These are phyloP conservation scores for Acacia concinna DNA, from an alignment of 331 rosid species.

Conservation along the genomic window DNA sequence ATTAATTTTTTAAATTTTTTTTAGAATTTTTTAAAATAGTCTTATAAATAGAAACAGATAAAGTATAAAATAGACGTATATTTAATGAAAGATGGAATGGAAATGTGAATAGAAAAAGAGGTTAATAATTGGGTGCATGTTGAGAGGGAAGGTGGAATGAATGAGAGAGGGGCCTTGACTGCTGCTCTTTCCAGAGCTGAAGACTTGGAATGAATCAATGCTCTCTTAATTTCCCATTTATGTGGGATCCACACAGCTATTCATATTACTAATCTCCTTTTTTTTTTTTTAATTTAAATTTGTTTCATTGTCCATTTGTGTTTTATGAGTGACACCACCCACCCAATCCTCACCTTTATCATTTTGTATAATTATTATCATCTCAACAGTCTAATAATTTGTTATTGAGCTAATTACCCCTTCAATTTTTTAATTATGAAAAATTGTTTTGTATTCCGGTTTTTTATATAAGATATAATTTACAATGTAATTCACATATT, in stretches of 20 bases:
- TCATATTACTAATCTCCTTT: not conserved
- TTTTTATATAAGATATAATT: too few relatives aligned
- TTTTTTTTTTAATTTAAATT: slow-evolving; percentile 19
- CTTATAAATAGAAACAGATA: too few relatives aligned
- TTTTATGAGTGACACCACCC: not conserved
- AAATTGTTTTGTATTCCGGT: not conserved
- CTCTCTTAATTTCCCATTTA: slow-evolving; percentile 27
- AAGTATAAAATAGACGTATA: not conserved
- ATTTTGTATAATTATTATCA: not conserved
- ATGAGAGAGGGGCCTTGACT: slow-evolving; percentile 52
- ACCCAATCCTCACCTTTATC: slow-evolving; percentile 9
- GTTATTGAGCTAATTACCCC: not conserved
- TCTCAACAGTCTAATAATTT: not conserved
- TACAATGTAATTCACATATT: too few relatives aligned
- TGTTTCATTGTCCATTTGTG: slow-evolving; percentile 16
- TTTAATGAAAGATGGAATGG: not conserved
- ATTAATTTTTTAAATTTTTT: too few relatives aligned
- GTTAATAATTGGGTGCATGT: slow-evolving; percentile 97
- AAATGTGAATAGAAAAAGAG: slow-evolving; percentile 31
- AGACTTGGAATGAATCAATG: slow-evolving; percentile 33
- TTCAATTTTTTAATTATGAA: not conserved
- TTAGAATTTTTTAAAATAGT: too few relatives aligned
- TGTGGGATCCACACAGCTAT: slow-evolving; percentile 2
- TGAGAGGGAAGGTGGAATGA: slow-evolving; percentile 87
- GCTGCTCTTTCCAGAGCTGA: slow-evolving; percentile 53